A percentile compares a stretch with the other conserved stretches of the same genome.
phyloP scores from a whole-genome alignment of 441 rosid species.

The Metrosideros polymorpha region DNA sequence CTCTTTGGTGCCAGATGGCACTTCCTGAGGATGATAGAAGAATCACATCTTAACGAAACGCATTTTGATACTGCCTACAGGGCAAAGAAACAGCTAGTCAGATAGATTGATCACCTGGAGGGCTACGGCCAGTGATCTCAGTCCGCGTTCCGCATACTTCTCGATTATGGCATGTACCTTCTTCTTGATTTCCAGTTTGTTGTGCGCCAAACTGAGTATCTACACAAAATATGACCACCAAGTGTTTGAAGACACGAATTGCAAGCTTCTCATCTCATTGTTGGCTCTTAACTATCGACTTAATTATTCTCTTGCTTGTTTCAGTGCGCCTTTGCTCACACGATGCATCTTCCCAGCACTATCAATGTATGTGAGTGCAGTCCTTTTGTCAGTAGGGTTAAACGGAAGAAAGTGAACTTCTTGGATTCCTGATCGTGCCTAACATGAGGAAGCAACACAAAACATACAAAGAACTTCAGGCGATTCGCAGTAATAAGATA shows the following conservation, averaged over 20 bases:
- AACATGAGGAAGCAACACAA: neutral
- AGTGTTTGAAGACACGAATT: neutral
- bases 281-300: neutral
- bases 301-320: constrained; percentile 25
- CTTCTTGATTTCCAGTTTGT: constrained; percentile 24
- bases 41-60: neutral
- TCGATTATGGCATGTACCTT: constrained; percentile 61
- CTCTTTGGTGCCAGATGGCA: constrained; percentile 35
- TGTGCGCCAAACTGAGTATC: constrained; percentile 43
- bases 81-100: neutral
- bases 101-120: constrained; percentile 18
- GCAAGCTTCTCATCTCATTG: neutral
- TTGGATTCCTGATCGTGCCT: constrained; percentile 50
- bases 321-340: constrained; percentile 61
- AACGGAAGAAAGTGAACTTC: constrained; percentile 65
- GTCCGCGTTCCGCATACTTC: constrained; percentile 48
- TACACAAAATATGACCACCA: neutral
- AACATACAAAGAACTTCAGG: neutral
- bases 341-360: constrained; percentile 39
- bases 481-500: neutral
- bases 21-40: constrained; percentile 14
- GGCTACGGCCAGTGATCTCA: constrained; percentile 65
- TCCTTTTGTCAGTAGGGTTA: constrained; percentile 52
- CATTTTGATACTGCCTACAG: neutral
- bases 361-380: constrained; percentile 43